Conservation (phyloP, 768 basidiomycete species). For the Russula sp. region DNA sequence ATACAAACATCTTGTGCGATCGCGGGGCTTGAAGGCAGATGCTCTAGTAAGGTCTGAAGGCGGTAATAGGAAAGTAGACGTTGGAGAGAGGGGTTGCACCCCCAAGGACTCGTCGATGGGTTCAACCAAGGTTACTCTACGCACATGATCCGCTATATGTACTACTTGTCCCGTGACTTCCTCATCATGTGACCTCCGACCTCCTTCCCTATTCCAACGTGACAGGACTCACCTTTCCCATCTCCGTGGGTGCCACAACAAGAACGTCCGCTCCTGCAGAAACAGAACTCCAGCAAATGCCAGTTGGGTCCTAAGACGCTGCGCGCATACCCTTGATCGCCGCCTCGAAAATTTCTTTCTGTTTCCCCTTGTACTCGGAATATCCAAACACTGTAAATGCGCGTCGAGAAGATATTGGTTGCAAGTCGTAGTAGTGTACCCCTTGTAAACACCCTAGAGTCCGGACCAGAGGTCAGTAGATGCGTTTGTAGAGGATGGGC, state of each 20-base stretch:
- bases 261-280: constrained; percentile 61
- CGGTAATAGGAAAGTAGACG: neutral
- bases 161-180: too few species aligned
- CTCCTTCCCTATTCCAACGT: too few species aligned
- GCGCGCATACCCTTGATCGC: constrained; percentile 49
- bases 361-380: constrained; percentile 64
- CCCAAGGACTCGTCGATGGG: too few species aligned
- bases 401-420: neutral
- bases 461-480: neutral
- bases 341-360: constrained; percentile 68
- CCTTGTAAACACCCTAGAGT: constrained; percentile 13
- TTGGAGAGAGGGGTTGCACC: too few species aligned
- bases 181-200: too few species aligned
- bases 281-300: neutral
- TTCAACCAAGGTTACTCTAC: too few species aligned
- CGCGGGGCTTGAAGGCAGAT: constrained; percentile 81
- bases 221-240: constrained; percentile 63
- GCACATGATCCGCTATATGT: too few species aligned
- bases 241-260: constrained; percentile 80
- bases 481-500: neutral
- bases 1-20: constrained; percentile 49
- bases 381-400: constrained; percentile 58
- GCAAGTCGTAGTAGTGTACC: neutral
- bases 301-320: neutral
- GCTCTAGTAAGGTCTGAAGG: constrained; percentile 43